Conservation (phyloP, 352 stramenopile genomes). For the Peronospora belbahrii region DNA sequence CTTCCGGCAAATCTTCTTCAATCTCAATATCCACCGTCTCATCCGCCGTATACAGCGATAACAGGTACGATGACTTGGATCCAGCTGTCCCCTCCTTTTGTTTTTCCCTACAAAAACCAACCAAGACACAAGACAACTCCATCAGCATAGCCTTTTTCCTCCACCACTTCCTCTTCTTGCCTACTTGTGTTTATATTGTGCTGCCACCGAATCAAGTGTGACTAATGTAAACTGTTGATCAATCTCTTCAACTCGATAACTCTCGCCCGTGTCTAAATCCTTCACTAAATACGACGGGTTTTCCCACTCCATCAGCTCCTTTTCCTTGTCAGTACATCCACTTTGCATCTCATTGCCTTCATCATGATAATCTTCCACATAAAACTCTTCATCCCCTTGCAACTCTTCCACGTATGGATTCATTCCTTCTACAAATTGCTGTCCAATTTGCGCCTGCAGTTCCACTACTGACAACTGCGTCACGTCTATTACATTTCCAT, state of each 20-base stretch:
- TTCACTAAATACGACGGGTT: constrained; percentile 79
- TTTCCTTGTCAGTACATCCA: constrained; percentile 18
- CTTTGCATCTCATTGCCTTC: constrained; percentile 4
- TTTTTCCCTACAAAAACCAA: constrained; percentile 15
- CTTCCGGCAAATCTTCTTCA: constrained; percentile 35
- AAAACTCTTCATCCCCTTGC: constrained; percentile 22
- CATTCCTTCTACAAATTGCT: constrained; percentile 31
- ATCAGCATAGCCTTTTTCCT: neutral
- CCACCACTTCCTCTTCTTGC: constrained; percentile 1
- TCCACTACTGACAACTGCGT: constrained; percentile 22
- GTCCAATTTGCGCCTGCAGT: constrained; percentile 24
- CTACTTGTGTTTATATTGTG: constrained; percentile 52
- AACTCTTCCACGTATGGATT: constrained; percentile 52
- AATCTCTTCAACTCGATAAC: constrained; percentile 75
- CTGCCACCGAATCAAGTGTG: constrained; percentile 56
- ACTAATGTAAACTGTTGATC: constrained; percentile 75
- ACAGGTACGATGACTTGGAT: constrained; percentile 57
- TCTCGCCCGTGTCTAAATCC: constrained; percentile 72
- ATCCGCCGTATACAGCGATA: constrained; percentile 71
- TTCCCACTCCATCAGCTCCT: constrained; percentile 47
- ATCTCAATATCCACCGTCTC: constrained; percentile 80
- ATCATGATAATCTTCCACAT: constrained; percentile 22
- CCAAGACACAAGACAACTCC: neutral
- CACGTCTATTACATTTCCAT: constrained; percentile 12
- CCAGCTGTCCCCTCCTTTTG: constrained; percentile 15